Base-by-base conservation (phyloP, 1,284 basidiomycete species). In the Moesziomyces sp. region DNA sequence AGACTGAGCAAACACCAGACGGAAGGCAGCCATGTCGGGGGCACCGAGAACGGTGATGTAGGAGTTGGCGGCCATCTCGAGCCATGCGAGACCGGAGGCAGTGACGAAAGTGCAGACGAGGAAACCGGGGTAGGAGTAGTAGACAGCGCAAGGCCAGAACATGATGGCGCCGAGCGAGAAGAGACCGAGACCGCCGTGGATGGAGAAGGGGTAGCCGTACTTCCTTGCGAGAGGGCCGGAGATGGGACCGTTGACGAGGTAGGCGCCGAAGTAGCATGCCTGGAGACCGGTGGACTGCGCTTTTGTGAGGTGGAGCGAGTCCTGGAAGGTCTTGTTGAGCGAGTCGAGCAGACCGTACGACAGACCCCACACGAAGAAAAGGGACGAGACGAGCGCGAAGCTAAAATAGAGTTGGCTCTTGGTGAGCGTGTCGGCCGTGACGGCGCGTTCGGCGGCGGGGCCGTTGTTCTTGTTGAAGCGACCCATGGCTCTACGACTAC, bases 201-300 rank as follows among this genome's bases (percentile, higher is more conserved):
- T 86, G 28, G 83, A 81, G 46, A 78, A 76, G 70, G 85, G 86
- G 86, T 88, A 88, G 11, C 86, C 86, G 40, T 18, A 73, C 49
- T 52, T 52, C 11, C 60, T 48, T 3, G 54, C 44, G 18, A 85
- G 79, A 61, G 85, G 52, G 65, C 71, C 58, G 63, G 58, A 43
- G 58, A 72, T 69, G 16, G 70, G 59, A 50, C 76, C 75, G 38
- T 63, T 60, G 57, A 63, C 19, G 43, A 70, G 58, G 43, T 47
- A 67, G 14, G 59, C 44, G 86, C 91, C 82, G 74, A 94, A 94
- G 85, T 94, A 94, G 5, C 92, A 91, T 9, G 92, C 88, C 81
- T 95, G 93, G 34, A 95, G 87, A 64, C 92, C 88, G 1, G 93
- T 93, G 47, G 91, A 93, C 83, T 93, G 89, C 19, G 91, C 88